Evolutionary conservation across 805 yeast species (phyloP).

Genomic region (Grigorovia transvaalensis): DNA sequence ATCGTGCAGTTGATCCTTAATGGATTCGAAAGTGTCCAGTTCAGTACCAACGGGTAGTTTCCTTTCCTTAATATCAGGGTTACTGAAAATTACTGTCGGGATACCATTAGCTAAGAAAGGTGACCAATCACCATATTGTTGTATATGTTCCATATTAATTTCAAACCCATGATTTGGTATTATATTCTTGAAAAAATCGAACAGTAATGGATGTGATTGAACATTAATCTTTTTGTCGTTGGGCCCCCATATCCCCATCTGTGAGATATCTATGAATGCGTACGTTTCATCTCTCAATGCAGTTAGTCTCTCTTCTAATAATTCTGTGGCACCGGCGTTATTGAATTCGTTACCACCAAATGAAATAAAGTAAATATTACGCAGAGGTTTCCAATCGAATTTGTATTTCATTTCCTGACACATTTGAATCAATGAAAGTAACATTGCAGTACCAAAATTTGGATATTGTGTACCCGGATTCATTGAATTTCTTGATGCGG

Average conservation of each 20-base stretch:
- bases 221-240: constrained; percentile 44
- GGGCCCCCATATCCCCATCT: constrained; percentile 34
- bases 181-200: constrained; percentile 31
- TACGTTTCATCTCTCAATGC: constrained; percentile 50
- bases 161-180: constrained; percentile 15
- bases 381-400: constrained; percentile 70
- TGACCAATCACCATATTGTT: constrained; percentile 46
- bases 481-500: constrained; percentile 72
- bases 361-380: constrained; percentile 73
- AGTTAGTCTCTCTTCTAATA: constrained; percentile 49
- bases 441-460: constrained; percentile 61
- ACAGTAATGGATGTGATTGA: constrained; percentile 56
- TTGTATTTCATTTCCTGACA: constrained; percentile 54
- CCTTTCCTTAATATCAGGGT: constrained; percentile 10
- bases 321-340: constrained; percentile 74
- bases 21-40: constrained; percentile 52
- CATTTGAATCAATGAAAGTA: constrained; percentile 61
- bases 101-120: constrained; percentile 60
- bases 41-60: constrained; percentile 56
- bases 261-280: constrained; percentile 61
- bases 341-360: constrained; percentile 78
- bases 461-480: constrained; percentile 67
- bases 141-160: constrained; percentile 13
- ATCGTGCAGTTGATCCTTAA: constrained; percentile 32
- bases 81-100: constrained; percentile 23